Percentiles rank a stretch among this genome's conserved stretches.
Conservation (phyloP, 257 asterid genomes). For the Agastache rugosa region DNA sequence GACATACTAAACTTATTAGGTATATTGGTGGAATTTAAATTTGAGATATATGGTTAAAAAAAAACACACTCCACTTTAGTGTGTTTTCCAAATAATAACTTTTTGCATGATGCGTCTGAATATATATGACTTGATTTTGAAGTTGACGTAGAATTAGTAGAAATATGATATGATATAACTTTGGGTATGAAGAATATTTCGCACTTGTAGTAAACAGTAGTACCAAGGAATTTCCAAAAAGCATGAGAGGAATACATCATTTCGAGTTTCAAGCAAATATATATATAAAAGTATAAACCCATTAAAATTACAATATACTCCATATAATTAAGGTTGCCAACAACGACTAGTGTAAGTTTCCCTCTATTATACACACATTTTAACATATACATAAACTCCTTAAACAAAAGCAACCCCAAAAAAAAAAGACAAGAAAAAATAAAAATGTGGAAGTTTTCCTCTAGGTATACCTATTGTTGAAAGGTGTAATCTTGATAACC, state of each 20-base stretch:
- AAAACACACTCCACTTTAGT: too few species aligned
- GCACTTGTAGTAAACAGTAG: not conserved
- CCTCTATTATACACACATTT: not conserved
- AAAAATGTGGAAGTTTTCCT: not conserved
- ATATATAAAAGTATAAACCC: not conserved
- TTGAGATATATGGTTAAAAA: too few species aligned
- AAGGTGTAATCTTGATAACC: conserved; percentile 76
- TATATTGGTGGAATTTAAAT: too few species aligned
- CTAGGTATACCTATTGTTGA: conserved; percentile 35
- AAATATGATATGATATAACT: not conserved
- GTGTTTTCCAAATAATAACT: too few species aligned
- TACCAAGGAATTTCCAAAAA: not conserved
- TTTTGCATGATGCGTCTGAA: not conserved
- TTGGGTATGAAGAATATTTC: not conserved
- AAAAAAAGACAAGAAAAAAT: not conserved
- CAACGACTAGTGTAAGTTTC: not conserved
- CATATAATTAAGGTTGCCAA: not conserved
- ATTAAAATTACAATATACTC: not conserved
- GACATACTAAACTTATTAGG: too few species aligned
- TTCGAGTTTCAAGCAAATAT: not conserved
- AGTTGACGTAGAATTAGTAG: not conserved
- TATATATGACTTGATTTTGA: not conserved
- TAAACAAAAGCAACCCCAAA: not conserved
- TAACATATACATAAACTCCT: not conserved
- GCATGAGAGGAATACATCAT: too few species aligned